Conservation (phyloP, 192 early-diverging fungal species). For the Chytriomyces sp. region DNA sequence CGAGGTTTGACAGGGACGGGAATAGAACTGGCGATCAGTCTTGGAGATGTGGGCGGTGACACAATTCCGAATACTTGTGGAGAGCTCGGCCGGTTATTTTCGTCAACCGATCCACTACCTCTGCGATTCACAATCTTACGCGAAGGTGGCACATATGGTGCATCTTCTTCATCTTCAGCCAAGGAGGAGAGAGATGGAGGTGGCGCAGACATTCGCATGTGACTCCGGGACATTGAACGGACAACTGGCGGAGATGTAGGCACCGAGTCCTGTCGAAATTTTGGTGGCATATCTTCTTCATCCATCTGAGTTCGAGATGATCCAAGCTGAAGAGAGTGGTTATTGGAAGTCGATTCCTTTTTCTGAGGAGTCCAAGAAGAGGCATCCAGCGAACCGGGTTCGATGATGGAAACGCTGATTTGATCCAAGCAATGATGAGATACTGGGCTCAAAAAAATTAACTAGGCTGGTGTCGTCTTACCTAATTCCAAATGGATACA, state of each 20-base stretch:
- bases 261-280: not conserved
- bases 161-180: slow-evolving; percentile 25
- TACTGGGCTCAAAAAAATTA: not conserved
- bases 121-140: slow-evolving; percentile 21
- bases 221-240: slow-evolving; percentile 9
- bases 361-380: slow-evolving; percentile 2
- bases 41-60: not conserved
- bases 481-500: slow-evolving; percentile 43
- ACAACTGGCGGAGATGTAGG: not conserved
- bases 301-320: not conserved
- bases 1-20: slow-evolving; percentile 8
- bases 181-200: slow-evolving; percentile 12
- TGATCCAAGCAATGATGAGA: not conserved
- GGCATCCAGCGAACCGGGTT: slow-evolving; percentile 43
- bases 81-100: slow-evolving; percentile 4
- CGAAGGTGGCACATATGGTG: slow-evolving; percentile 15
- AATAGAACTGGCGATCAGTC: not conserved
- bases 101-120: slow-evolving; percentile 21
- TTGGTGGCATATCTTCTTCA: not conserved
- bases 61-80: slow-evolving; percentile 17
- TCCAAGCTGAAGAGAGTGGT: slow-evolving; percentile 26
- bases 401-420: slow-evolving; percentile 48
- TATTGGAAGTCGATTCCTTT: not conserved
- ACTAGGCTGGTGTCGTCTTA: not conserved
- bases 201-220: slow-evolving; percentile 12